Evolutionary conservation across 2,329 filamentous ascomycete species (phyloP).

Genomic region (Beauveria pseudobassiana): DNA sequence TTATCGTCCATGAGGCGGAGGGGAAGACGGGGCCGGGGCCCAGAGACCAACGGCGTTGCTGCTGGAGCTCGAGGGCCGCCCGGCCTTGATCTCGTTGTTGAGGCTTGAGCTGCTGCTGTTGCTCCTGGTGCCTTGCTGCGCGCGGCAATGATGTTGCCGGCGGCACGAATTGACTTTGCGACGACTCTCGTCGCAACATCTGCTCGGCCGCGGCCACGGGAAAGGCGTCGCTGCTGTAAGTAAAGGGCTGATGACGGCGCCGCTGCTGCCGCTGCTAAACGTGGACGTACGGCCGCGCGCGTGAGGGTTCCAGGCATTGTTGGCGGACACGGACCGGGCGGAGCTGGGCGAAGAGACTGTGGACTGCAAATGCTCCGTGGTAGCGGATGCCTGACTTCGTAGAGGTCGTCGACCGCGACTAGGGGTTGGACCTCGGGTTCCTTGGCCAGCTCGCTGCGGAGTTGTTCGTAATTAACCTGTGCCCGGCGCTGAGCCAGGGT

Average conservation of each 20-base stretch:
- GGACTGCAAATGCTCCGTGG: conserved; percentile 61
- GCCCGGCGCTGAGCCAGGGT: conserved; percentile 72
- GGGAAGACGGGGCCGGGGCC: conserved; percentile 9
- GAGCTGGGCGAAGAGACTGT: conserved; percentile 29
- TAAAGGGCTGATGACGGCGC: conserved; percentile 27
- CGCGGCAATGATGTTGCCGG: conserved; percentile 5
- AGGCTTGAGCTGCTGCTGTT: conserved; percentile 18
- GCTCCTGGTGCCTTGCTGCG: conserved; percentile 11
- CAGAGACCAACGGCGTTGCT: conserved; percentile 15
- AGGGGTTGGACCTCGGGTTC: conserved; percentile 16
- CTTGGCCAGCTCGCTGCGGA: conserved; percentile 21
- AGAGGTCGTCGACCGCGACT: conserved; percentile 51
- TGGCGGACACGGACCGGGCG: conserved; percentile 25
- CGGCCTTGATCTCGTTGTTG: conserved; percentile 2
- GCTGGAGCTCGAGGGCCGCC: conserved; percentile 1
- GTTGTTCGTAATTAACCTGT: conserved; percentile 30
- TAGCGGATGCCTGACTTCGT: conserved; percentile 71
- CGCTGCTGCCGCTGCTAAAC: conserved; percentile 17
- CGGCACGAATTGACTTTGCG: conserved; percentile 9
- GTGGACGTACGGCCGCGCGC: conserved; percentile 31
- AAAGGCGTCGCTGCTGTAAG: conserved; percentile 33
- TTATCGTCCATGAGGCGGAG: conserved; percentile 11
- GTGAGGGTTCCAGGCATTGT: conserved; percentile 21
- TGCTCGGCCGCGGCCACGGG: conserved; percentile 26
- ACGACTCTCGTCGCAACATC: conserved; percentile 23